Evolutionary conservation across 495 filamentous ascomycete species (phyloP).

Genomic region (Neurospora sp.): DNA sequence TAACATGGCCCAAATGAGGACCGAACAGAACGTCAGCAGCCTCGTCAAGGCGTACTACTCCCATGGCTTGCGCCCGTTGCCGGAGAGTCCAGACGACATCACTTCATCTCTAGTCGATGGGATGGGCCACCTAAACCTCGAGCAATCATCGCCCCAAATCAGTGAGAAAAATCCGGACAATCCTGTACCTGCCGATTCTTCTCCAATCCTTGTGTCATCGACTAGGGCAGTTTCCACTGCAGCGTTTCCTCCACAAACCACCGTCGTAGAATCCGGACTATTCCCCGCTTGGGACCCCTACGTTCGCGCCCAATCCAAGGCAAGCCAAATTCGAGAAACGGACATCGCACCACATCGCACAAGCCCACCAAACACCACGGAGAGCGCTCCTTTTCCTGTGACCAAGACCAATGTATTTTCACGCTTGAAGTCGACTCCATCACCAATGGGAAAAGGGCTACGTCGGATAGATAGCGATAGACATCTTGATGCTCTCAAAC

Average conservation of each 20-base stretch:
- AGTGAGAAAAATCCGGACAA: background rate
- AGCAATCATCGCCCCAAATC: background rate
- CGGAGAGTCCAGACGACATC: background rate
- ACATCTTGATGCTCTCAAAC: background rate
- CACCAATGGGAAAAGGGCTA: background rate
- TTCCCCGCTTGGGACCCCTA: background rate
- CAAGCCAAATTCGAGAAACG: background rate
- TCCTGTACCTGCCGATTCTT: background rate
- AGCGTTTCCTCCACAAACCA: background rate
- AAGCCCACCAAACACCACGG: background rate
- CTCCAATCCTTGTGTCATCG: background rate
- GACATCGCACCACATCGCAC: background rate
- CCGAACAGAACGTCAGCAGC: conserved; percentile 4
- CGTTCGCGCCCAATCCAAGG: background rate
- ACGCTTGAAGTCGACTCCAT: background rate
- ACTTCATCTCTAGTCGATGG: background rate
- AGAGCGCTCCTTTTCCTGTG: background rate
- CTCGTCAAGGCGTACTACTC: background rate
- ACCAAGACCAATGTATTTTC: background rate
- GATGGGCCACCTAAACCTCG: background rate
- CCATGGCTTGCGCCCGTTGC: background rate
- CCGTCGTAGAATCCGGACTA: background rate
- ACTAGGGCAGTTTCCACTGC: background rate
- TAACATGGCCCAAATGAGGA: background rate
- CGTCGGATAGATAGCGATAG: conserved; percentile 15